Evolutionary conservation across 2,329 filamentous ascomycete genomes (phyloP).

Genomic region (Decorospora gaudefroyi): DNA sequence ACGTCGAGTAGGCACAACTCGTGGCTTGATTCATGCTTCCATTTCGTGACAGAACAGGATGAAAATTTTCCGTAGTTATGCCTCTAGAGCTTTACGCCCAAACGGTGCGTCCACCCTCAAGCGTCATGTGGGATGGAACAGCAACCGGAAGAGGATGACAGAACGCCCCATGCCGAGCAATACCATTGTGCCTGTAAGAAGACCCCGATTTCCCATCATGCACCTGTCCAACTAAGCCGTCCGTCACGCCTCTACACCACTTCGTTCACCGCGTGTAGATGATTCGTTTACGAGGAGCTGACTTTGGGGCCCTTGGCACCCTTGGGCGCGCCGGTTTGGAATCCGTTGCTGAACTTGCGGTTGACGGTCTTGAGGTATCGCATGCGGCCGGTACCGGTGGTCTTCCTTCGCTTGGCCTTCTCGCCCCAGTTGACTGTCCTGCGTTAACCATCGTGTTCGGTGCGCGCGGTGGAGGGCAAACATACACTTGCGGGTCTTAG

Average conservation of each 20-base stretch:
- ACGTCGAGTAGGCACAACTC: slow-evolving; percentile 4
- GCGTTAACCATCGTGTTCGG: slow-evolving; percentile 32
- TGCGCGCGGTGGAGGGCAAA: slow-evolving; percentile 42
- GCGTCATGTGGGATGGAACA: slow-evolving; percentile 37
- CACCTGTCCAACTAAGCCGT: slow-evolving; percentile 34
- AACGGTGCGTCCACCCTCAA: slow-evolving; percentile 37
- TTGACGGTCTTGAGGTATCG: slow-evolving; percentile 90
- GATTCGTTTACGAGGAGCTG: slow-evolving; percentile 28
- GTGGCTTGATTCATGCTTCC: slow-evolving; percentile 34
- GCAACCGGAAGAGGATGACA: slow-evolving; percentile 43
- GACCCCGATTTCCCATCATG: slow-evolving; percentile 40
- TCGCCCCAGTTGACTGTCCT: slow-evolving; percentile 95
- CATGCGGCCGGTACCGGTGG: slow-evolving; percentile 94
- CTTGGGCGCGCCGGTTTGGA: slow-evolving; percentile 89
- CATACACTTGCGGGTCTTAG: slow-evolving; percentile 99
- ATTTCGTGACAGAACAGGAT: slow-evolving; percentile 49
- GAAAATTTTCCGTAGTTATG: slow-evolving; percentile 47
- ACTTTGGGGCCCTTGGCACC: slow-evolving; percentile 69
- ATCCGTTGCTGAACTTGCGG: slow-evolving; percentile 96
- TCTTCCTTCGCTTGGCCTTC: slow-evolving; percentile 99
- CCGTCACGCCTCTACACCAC: slow-evolving; percentile 33
- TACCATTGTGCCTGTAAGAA: slow-evolving; percentile 43
- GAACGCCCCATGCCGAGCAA: slow-evolving; percentile 49
- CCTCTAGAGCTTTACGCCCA: slow-evolving; percentile 41
- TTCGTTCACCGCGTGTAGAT: slow-evolving; percentile 19